Evolutionary conservation across 768 basidiomycete genomes (phyloP).

Genomic region (Mycena rebaudengoi): DNA sequence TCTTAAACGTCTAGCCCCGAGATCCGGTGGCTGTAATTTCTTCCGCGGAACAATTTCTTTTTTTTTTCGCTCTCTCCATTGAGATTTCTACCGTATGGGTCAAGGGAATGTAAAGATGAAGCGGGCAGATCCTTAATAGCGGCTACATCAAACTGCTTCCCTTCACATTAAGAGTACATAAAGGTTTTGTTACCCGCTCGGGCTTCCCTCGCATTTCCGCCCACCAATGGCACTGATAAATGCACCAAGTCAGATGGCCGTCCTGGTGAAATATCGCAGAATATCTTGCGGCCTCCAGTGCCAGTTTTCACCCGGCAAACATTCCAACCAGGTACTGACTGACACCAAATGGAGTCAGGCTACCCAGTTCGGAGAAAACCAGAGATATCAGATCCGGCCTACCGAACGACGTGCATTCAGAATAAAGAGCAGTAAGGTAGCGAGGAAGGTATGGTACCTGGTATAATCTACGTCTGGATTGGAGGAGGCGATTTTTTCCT

Average conservation of each 20-base stretch:
- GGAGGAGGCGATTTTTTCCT: constrained; percentile 82
- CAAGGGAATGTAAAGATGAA: no score
- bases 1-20: constrained; percentile 20
- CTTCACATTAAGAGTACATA: no score
- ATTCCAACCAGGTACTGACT: constrained; percentile 96
- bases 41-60: constrained; percentile 25
- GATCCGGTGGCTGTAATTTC: constrained; percentile 16
- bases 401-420: no score
- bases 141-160: no score
- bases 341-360: constrained; percentile 78
- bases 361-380: constrained; percentile 94
- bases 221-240: constrained; percentile 21
- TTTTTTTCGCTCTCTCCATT: not conserved
- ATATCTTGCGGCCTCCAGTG: not conserved
- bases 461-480: constrained; percentile 96
- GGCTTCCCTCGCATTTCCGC: not conserved
- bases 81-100: constrained; percentile 6
- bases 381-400: constrained; percentile 94
- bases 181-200: constrained; percentile 5
- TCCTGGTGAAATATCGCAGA: not conserved
- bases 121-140: no score
- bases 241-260: constrained; percentile 13
- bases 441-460: no score
- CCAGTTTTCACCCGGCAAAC: constrained; percentile 55
- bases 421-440: no score